Evolutionary conservation across 164 flowering plant genomes (phyloP), one percentile per base, ranked within the genome.

Genomic region (Chloranthus sessilifolius): DNA sequence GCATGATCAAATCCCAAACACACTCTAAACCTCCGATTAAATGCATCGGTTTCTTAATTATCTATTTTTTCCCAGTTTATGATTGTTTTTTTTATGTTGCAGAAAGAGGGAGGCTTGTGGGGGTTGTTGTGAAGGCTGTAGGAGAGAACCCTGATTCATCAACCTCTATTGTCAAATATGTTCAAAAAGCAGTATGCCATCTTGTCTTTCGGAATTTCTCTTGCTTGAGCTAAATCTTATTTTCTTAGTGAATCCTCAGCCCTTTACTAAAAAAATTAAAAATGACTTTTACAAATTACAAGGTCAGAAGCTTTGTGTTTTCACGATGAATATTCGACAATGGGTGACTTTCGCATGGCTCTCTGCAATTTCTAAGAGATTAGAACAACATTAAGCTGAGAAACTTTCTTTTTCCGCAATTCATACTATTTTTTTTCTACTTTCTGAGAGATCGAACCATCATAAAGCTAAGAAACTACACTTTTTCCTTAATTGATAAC

Each of bases 101-200:
- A 85, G 90, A 54, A 26, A 70, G 59, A 53, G 63, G 44, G 61
- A 65, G 67, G 34, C 60, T 47, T 39, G 22, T 57, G 19, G 35
- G 56, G 42, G 14, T 81, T 49, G 54, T 56, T 47, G 80, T 70
- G 49, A 88, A 74, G 63, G 95, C 98, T 41, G 36, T 75, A 3
- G 79, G 89, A n/a, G 86, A 82, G 54, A 76, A 72, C 57, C 75
- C 90, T 16, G 87, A 88, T 26, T 66, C 91, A 39, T 81, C 94
- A 30, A 65, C 79, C 27, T 81, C 90, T 65, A 54, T 91, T 61
- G 67, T 83, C 38, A 69, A 85, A 64, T 81, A 88, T 52, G 79
- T 88, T 16, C 81, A 82, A 63, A 75, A 66, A 71, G 66, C 79
- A 66, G 98, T 91, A 55, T 79, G 96, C n/a, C n/a, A n/a, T n/a